A percentile compares a stretch with the other conserved stretches of the same genome.
phyloP scores from a whole-genome alignment of 768 basidiomycete species.

The Lactarius akahatsu region DNA sequence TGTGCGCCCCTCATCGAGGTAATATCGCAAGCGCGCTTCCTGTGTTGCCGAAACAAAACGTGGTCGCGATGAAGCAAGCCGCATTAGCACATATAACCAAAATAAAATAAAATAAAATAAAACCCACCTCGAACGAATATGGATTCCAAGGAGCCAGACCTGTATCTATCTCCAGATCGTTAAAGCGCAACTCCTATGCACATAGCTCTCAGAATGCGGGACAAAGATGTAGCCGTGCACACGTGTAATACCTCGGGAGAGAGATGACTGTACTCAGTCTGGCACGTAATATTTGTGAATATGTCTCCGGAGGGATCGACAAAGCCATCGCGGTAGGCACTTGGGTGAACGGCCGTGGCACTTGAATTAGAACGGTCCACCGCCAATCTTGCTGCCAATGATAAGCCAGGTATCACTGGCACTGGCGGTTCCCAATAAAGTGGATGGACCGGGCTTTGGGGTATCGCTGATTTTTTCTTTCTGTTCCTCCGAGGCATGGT shows the following conservation, averaged over 20 bases:
- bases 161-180: not conserved
- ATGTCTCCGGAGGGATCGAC: no score
- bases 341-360: no score
- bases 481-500: not conserved
- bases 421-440: no score
- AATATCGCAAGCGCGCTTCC: constrained; percentile 12
- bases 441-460: not conserved
- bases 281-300: not conserved
- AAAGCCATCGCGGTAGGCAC: no score
- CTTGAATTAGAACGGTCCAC: no score
- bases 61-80: not conserved
- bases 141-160: not conserved
- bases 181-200: not conserved
- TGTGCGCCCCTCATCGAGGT: constrained; percentile 8
- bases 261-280: not conserved
- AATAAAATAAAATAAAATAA: not conserved
- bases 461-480: not conserved
- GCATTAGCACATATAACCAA: not conserved
- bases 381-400: no score
- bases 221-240: not conserved
- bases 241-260: constrained; percentile 1
- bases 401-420: no score
- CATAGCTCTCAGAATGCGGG: not conserved
- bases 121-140: constrained; percentile 2
- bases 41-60: not conserved